Evolutionary conservation across 768 basidiomycete genomes (phyloP), one percentile per base, ranked within the genome.

Genomic region (Bullera alba): DNA sequence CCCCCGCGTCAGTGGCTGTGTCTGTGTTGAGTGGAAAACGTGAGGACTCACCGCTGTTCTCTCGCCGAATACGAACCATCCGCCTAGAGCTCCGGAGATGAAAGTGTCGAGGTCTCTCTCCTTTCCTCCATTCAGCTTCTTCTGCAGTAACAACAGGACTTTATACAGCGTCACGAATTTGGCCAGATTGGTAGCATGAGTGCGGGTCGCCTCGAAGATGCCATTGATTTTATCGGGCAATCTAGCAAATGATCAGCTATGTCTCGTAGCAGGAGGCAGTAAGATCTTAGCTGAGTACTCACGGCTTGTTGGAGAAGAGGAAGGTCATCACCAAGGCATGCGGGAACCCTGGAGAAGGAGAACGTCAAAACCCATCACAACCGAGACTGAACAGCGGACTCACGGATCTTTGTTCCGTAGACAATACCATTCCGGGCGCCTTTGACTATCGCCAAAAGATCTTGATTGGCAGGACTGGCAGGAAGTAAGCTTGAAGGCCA

Each of bases 241-340:
- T 35, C 56, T 60, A 16, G 14, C 17, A 8, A 32, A 41, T 14
- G 4, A 29, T n/a, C 29, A 21, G 29, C 5, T 6, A n/a, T 32
- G 23, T 47, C 15, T 8, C 14, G 3, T 26, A 15, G 22, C 19
- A 28, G 28, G 21, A 26, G 19, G 14, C 39, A 19, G 15, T 10
- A 12, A 8, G 21, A 22, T 21, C 10, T 21, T 15, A 44, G 14
- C 12, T 10, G 27, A 14, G 27, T 7, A 81, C 88, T 72, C 61
- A 95, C 89, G 86, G 81, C 76, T 90, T 90, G 42, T 84, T 80
- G 27, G 90, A 89, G 65, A 96, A 97, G 35, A 97, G 77, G 53
- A 95, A 80, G 21, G 90, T 86, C 92, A 96, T 96, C 43, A 97
- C 84, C 25, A 97, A 76, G 1, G 93, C 93, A 79, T 97, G 93